Evolutionary conservation across 495 filamentous ascomycete species (phyloP).

Genomic region (Penicillium roqueforti): DNA sequence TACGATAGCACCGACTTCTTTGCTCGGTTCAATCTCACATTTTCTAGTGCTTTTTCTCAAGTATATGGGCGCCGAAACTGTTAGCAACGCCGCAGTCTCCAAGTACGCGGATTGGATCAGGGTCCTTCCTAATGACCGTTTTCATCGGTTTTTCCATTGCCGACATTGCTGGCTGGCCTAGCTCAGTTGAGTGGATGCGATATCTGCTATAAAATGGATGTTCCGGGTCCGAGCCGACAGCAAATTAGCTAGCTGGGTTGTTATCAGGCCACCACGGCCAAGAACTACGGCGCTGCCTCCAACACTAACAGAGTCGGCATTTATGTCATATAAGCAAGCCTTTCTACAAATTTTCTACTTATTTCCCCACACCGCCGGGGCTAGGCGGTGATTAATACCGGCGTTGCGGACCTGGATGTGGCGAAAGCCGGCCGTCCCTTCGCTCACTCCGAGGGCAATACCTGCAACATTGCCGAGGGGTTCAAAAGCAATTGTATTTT

Average conservation of each 20-base stretch:
- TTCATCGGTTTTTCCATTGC: constrained; percentile 56
- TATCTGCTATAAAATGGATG: constrained; percentile 53
- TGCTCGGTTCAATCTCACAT: constrained; percentile 53
- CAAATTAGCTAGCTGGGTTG: not conserved
- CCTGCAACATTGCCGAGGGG: not conserved
- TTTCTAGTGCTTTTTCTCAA: constrained; percentile 67
- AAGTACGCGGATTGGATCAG: constrained; percentile 33
- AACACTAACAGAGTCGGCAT: constrained; percentile 50
- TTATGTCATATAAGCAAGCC: constrained; percentile 47
- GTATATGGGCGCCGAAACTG: constrained; percentile 52
- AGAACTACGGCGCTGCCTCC: constrained; percentile 44
- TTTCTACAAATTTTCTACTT: constrained; percentile 54
- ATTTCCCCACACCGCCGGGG: constrained; percentile 27
- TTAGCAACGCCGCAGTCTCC: constrained; percentile 36
- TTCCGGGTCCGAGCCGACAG: constrained; percentile 22
- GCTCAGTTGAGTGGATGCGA: constrained; percentile 50
- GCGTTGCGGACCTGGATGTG: not conserved
- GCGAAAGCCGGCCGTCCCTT: not conserved
- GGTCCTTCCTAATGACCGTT: constrained; percentile 49
- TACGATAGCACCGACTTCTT: constrained; percentile 39
- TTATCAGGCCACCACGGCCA: constrained; percentile 10
- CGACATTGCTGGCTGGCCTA: constrained; percentile 45
- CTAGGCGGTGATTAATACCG: not conserved
- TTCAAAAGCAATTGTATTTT: not conserved
- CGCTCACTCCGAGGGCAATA: not conserved